Evolutionary conservation across 768 basidiomycete genomes (phyloP).

Genomic region (Thelephora aurantiotincta): DNA sequence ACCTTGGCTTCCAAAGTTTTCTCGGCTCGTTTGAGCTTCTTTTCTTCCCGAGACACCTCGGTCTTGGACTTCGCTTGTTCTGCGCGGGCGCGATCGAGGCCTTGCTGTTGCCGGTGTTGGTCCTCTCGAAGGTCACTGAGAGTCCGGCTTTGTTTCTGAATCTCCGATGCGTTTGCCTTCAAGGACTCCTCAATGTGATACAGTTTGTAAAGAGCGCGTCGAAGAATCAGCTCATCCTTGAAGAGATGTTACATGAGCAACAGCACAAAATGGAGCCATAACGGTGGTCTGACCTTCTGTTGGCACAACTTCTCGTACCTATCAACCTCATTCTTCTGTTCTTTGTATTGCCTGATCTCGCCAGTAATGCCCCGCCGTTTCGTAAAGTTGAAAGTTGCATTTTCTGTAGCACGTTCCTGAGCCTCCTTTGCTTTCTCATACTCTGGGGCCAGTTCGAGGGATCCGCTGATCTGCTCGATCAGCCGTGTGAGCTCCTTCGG

Average conservation of each 20-base stretch:
- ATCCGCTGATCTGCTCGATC: conserved; percentile 93
- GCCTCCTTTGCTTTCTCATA: conserved; percentile 84
- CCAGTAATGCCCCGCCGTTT: conserved; percentile 88
- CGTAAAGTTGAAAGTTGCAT: conserved; percentile 88
- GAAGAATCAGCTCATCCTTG: conserved; percentile 72
- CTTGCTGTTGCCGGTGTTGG: conserved; percentile 56
- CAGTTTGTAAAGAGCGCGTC: conserved; percentile 74
- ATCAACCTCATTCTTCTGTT: conserved; percentile 89
- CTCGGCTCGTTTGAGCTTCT: conserved; percentile 80
- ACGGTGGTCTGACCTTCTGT: conserved; percentile 35
- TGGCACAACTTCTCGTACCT: conserved; percentile 67
- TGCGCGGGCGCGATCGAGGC: conserved; percentile 56
- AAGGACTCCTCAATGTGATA: conserved; percentile 84
- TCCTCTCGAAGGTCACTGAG: conserved; percentile 55
- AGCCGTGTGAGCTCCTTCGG: conserved; percentile 79
- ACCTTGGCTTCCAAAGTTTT: conserved; percentile 80
- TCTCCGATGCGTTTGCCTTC: conserved; percentile 51
- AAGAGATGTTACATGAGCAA: neutral
- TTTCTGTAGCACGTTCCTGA: conserved; percentile 85
- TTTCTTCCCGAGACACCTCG: conserved; percentile 71
- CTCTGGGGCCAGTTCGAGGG: conserved; percentile 74
- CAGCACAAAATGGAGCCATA: neutral
- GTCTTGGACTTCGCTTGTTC: conserved; percentile 71
- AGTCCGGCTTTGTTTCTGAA: conserved; percentile 61
- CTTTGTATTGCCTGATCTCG: conserved; percentile 95